Conservation (phyloP, 23 red algal genomes). For the Pyropia yezoensis region DNA sequence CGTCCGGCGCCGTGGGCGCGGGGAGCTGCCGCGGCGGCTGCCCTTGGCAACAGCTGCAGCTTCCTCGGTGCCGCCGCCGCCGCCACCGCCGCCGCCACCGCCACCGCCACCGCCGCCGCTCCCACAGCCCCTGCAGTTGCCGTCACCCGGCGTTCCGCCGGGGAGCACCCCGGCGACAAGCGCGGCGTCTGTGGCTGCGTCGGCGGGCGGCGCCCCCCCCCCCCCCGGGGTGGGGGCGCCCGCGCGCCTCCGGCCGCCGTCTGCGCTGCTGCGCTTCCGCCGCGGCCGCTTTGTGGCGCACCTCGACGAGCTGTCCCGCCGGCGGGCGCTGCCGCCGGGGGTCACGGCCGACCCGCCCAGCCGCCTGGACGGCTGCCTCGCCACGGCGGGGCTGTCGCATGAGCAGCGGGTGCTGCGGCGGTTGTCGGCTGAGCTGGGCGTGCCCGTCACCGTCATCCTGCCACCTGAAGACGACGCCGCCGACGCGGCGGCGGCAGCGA, state of each 20-base stretch:
- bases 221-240: not conserved
- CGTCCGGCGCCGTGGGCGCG: too few species aligned
- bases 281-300: conserved; percentile 47
- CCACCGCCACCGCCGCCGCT: too few species aligned
- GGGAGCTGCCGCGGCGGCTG: too few species aligned
- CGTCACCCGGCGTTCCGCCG: too few species aligned
- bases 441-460: not conserved
- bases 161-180: too few species aligned
- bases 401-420: conserved; percentile 30
- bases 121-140: too few species aligned
- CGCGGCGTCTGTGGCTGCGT: too few species aligned
- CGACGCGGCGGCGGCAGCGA: not conserved
- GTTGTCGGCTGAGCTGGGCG: conserved; percentile 1
- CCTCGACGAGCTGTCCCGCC: conserved; percentile 31
- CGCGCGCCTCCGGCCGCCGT: conserved; percentile 14
- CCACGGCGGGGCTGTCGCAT: conserved; percentile 21
- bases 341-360: conserved; percentile 15
- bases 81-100: too few species aligned
- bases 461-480: not conserved
- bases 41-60: too few species aligned
- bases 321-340: not conserved
- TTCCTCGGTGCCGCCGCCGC: too few species aligned
- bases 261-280: conserved; percentile 30
- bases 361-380: conserved; percentile 25
- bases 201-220: too few species aligned